Evolutionary conservation across 768 basidiomycete genomes (phyloP).

Genomic region (Trichaptum fuscoviolaceum): DNA sequence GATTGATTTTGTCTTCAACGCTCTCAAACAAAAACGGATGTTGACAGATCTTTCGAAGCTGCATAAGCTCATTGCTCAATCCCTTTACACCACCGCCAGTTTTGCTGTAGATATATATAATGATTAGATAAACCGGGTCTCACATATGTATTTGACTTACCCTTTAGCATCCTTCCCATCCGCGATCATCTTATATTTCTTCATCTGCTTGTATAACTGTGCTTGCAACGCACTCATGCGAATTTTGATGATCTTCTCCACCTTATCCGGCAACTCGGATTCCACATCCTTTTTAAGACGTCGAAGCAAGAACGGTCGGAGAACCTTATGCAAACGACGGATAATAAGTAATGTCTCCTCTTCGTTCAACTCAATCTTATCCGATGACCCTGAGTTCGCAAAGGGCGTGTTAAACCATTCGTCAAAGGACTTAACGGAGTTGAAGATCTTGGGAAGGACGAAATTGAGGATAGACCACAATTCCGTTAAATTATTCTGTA

Average conservation of each 20-base stretch:
- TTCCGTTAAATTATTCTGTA: conserved; percentile 96
- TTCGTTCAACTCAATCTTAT: conserved; percentile 99
- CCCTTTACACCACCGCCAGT: conserved; percentile 71
- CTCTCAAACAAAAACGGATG: conserved; percentile 96
- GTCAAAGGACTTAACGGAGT: conserved; percentile 98
- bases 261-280: conserved; percentile 92
- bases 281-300: conserved; percentile 96
- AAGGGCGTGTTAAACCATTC: conserved; percentile 99
- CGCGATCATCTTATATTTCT: conserved; percentile 96
- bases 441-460: conserved; percentile 92
- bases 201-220: conserved; percentile 95
- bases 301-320: conserved; percentile 89
- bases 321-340: conserved; percentile 91
- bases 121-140: background rate
- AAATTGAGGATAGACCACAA: conserved; percentile 95
- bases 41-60: conserved; percentile 96
- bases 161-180: conserved; percentile 72
- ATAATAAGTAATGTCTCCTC: conserved; percentile 98
- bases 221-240: conserved; percentile 90
- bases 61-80: conserved; percentile 93
- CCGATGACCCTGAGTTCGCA: conserved; percentile 94
- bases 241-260: conserved; percentile 96
- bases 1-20: conserved; percentile 92
- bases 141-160: conserved; percentile 33
- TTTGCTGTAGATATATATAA: conserved; percentile 40